Evolutionary conservation across 768 basidiomycete species (phyloP), one percentile per base, ranked within the genome.

Genomic region (Ramaria rubella): DNA sequence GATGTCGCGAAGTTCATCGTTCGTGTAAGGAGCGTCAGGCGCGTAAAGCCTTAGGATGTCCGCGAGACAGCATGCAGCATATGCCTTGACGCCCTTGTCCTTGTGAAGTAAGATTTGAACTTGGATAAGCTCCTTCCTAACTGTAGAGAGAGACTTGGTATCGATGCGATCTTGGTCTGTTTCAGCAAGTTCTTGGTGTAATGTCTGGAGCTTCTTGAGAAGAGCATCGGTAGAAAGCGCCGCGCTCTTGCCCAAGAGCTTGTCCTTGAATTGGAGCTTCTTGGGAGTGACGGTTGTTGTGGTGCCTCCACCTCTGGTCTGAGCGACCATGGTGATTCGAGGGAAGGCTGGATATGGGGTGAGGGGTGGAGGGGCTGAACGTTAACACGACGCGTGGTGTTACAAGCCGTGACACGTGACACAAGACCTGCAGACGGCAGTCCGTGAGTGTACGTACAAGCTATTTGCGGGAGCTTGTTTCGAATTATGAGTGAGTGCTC

Each of bases 11-110:
- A 98, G 82, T 68, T 97, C 90, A 48, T 78, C 71, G 49, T 86
- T 84, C 14, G 86, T 94, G 68, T 95, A 98, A 12, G 96, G 96
- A 23, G 96, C 94, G 69, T 98, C 93, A 1, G 96, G 96, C 1
- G 96, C 96, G 68, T 92, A 97, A 36, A 98, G 80, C 42, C 93
- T 75, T 58, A 99, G 83, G 53, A 98, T 78, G 69, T 99, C 94
- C 1, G 94, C 94, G 34, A 99, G 79, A 71, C 94, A 98, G 70
- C 92, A 95, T 0, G 93, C 93, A 4, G 88, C 82, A 63, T 89
- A 94, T 0, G 94, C 94, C 70, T 96, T 98, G 61, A 99, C 93
- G 24, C 94, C 94, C 42, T 87, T 80, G 69, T 99, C 96, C 70
- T 91, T 96, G 77, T 97, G 94, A 27, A 96, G 82, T 26, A 98